Evolutionary conservation across 2,329 filamentous ascomycete genomes (phyloP).

Genomic region (Emergomyces pasteurianus): DNA sequence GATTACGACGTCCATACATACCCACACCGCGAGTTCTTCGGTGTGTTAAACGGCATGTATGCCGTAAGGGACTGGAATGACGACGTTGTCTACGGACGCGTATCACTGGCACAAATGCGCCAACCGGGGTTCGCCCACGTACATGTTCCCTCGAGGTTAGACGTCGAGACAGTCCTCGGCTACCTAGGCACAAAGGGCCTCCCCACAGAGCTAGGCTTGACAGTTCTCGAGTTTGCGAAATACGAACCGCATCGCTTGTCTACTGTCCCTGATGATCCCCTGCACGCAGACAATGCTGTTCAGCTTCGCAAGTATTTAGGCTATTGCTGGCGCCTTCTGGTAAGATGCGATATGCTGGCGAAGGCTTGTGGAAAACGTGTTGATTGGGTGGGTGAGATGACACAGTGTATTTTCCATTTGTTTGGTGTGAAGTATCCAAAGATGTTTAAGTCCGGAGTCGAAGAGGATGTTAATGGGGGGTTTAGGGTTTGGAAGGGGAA

Average conservation of each 20-base stretch:
- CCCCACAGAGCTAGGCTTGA: neutral
- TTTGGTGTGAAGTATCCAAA: neutral
- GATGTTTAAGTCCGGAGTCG: neutral
- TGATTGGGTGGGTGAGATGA: neutral
- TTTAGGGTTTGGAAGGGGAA: neutral
- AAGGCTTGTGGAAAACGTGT: neutral
- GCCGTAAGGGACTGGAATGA: neutral
- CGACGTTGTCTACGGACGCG: neutral
- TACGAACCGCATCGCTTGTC: neutral
- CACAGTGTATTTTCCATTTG: neutral
- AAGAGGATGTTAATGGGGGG: neutral
- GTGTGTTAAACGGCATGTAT: neutral
- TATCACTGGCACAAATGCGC: neutral
- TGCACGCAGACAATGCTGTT: neutral
- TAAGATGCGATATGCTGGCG: neutral
- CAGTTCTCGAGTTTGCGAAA: neutral
- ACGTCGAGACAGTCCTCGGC: neutral
- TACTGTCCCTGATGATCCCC: neutral
- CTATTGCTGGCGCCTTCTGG: neutral
- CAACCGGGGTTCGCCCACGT: neutral
- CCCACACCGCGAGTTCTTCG: neutral
- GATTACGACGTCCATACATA: neutral
- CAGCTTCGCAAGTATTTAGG: neutral
- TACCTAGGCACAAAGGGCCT: neutral
- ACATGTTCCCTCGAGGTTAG: neutral